Percentiles rank a stretch among this genome's conserved stretches.
Conservation (phyloP, 495 filamentous ascomycete species). For the Glarea lozoyensis region DNA sequence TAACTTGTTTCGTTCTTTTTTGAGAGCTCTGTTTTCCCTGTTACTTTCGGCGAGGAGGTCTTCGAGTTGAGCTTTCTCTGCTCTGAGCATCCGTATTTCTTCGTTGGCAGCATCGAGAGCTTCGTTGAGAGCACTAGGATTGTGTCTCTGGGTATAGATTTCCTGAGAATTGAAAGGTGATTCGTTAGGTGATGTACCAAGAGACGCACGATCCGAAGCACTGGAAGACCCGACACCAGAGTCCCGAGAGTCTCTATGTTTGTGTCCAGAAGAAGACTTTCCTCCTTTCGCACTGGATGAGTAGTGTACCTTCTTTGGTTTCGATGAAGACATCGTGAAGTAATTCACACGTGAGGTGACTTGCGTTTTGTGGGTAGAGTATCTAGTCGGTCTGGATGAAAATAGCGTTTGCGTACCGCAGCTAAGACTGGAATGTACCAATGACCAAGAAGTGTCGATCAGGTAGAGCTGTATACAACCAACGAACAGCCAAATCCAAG, state of each 20-base stretch:
- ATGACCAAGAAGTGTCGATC: no score
- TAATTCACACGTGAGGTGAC: no score
- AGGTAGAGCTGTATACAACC: no score
- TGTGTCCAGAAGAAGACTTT: conserved; percentile 35
- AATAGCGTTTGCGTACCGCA: no score
- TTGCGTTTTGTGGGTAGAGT: no score
- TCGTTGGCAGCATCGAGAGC: conserved; percentile 42
- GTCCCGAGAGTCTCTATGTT: conserved; percentile 10
- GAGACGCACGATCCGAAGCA: conserved; percentile 15
- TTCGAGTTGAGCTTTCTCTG: conserved; percentile 10
- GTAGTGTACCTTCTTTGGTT: conserved; percentile 15
- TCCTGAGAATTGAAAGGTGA: conserved; percentile 6
- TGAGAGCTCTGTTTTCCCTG: conserved; percentile 29
- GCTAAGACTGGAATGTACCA: no score
- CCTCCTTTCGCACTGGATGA: conserved; percentile 34
- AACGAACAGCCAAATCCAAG: no score
- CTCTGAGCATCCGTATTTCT: conserved; percentile 15
- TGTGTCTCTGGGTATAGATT: conserved; percentile 9
- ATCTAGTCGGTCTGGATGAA: no score
- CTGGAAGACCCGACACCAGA: conserved; percentile 14
- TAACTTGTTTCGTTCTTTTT: conserved; percentile 17
- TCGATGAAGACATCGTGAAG: conserved; percentile 13
- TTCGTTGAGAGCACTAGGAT: conserved; percentile 11
- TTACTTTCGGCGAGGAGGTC: conserved; percentile 27
- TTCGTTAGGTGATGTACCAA: conserved; percentile 9